A percentile compares a stretch with the other conserved stretches of the same genome.
These are phyloP conservation scores for Lonicera japonica DNA, from an alignment of 129 eudicot species.

Conservation along the genomic window DNA sequence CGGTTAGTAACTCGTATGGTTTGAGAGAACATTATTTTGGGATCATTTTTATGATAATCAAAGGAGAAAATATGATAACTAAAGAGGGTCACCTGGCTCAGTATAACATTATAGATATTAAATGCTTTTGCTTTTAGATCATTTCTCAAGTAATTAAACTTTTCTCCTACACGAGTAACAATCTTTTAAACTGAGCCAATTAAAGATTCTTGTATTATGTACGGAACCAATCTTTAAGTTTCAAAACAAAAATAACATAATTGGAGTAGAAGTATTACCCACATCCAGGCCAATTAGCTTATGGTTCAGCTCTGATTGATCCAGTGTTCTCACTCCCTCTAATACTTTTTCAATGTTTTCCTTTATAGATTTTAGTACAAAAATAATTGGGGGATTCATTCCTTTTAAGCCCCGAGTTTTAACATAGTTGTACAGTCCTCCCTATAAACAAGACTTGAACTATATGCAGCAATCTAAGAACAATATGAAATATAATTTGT, in stretches of 20 bases:
- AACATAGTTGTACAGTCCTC: conserved; percentile 96
- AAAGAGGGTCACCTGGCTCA: conserved; percentile 66
- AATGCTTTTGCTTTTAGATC: conserved; percentile 88
- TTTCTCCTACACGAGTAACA: too few relatives aligned
- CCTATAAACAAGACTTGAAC: conserved; percentile 27
- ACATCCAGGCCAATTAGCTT: conserved; percentile 77
- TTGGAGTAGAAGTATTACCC: conserved; percentile 39
- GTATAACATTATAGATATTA: conserved; percentile 72
- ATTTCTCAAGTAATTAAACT: too few relatives aligned
- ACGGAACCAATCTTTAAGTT: neutral
- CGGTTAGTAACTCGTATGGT: neutral
- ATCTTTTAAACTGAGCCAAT: conserved; percentile 24
- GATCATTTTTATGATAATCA: too few relatives aligned
- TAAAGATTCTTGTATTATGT: neutral
- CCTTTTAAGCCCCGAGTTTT: conserved; percentile 81
- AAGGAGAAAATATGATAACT: neutral
- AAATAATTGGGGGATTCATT: conserved; percentile 82
- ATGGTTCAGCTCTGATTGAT: conserved; percentile 82
- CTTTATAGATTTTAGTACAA: conserved; percentile 69
- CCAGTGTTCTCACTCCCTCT: conserved; percentile 79
- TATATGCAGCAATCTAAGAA: neutral
- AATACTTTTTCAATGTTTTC: conserved; percentile 73
- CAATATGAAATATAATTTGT: too few relatives aligned
- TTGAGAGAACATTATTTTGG: too few relatives aligned
- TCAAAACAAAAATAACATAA: neutral